Base-by-base conservation (phyloP, 78 protist species). In the Dictyostelium capitatum region DNA sequence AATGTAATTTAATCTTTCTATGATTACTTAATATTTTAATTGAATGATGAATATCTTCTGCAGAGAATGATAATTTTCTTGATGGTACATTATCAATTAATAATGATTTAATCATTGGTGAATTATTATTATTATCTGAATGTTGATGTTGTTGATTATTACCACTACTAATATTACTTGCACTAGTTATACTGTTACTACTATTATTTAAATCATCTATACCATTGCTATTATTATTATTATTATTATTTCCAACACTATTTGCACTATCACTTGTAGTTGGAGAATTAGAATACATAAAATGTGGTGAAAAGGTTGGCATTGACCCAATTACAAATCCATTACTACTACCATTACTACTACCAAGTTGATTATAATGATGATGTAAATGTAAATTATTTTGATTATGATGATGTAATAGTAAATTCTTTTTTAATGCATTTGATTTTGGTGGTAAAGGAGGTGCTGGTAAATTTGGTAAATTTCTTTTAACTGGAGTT, bases 391-490 rank as follows among this genome's bases (percentile, higher is more conserved):
- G 75, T 1, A 51, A 1, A 1, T 8, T 14, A 14, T 51, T 8
- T 51, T 51, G 56, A 67, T 32, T 32, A 15, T 67, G 75, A 15
- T 67, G 75, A 32, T 28, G 30, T 28, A 30, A 15, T 32, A 67
- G 10, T 62, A 62, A 25, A 62, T 32, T 62, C 70, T 62, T 48
- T 50, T 50, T 48, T 4, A 30, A 19, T 4, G 82, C 53, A 50
- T 51, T 69, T 7, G 62, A 65, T 54, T 83, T 83, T 19, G 91
- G 91, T 17, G 91, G 91, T n/a, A 72, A 25, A 9, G 91, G 91
- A 41, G 91, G 91, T 9, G 79, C 51, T 37, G 91, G 91, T 53
- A 83, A 50, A 77, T 77, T 50, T 69, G 91, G 91, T 53, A 83
- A 50, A 77, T 77, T 50, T 77, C 64, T 77, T 43, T 50, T 77